Base-by-base conservation (phyloP, 2,329 filamentous ascomycete genomes). In the Curvularia eragrostidis region DNA sequence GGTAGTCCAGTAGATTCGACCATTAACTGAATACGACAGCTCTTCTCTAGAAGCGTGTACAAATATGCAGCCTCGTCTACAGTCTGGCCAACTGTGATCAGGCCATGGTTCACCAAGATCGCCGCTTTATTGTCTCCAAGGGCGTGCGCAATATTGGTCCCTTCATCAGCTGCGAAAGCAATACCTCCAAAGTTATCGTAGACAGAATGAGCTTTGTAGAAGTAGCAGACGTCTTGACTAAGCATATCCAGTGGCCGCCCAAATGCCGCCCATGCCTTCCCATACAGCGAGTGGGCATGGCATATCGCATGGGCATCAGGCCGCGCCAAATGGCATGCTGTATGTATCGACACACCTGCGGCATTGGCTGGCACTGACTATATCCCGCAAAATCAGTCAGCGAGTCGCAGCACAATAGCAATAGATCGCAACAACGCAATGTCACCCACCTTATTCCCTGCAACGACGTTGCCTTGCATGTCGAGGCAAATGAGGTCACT, bases 31-130 rank as follows among this genome's bases (percentile, higher is more conserved):
- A 88, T 83, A 55, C 84, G 80, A 70, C 88, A 90, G 52, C 83
- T 85, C 46, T 86, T 79, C 72, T 91, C 89, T 66, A 89, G 78
- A 42, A 87, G 74, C 0, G 83, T 84, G 68, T 89, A 88, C 56
- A 90, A 71, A 73, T 86, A 91, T 1, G 84, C 85, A 0, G 88
- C 88, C 73, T 91, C 89, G 69, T 91, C 88, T 6, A 91, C 88
- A 0, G 88, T 91, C 7, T 73, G 66, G 1, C 89, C 89, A 0
- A 89, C 87, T 0, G 86, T 89, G 30, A 91, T 75, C 43, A 91
- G 77, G 0, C 89, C 89, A 75, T 91, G 88, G 71, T 90, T 91
- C 64, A 87, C 79, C 46, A 90, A 77, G 53, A 90, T 86, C 49
- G 84, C 81, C 3, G 81, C 87, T 72, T 82, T 83, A 38, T 79